A percentile compares a stretch with the other conserved stretches of the same genome.
These are phyloP conservation scores for Pilatotrama ljubarskyi DNA, from an alignment of 768 basidiomycete species.

Conservation along the genomic window DNA sequence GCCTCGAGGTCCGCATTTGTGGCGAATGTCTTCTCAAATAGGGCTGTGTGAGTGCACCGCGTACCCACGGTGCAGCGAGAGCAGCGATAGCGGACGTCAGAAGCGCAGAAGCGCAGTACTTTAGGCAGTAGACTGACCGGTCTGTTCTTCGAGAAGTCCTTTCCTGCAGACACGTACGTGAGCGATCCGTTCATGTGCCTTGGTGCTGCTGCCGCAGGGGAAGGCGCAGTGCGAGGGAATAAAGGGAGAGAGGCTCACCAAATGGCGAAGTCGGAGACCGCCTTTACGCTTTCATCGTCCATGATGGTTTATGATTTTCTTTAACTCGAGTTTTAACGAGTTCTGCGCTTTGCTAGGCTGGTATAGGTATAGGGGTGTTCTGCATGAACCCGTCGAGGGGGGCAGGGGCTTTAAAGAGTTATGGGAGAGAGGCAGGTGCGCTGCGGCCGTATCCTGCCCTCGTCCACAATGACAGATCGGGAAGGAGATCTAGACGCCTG, in stretches of 20 bases:
- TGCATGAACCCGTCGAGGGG: constrained; percentile 7
- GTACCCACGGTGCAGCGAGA: neutral
- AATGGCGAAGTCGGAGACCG: constrained; percentile 15
- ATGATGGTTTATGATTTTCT: constrained; percentile 6
- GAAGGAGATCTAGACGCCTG: constrained; percentile 7
- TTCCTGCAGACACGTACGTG: constrained; percentile 28
- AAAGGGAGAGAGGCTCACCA: constrained; percentile 19
- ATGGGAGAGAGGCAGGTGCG: neutral
- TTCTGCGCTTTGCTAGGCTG: neutral
- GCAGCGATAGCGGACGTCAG: neutral
- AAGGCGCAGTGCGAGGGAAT: neutral
- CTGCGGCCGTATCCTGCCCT: constrained; percentile 10
- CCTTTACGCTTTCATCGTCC: constrained; percentile 20
- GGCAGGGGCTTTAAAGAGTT: constrained; percentile 5
- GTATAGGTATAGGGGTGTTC: constrained; percentile 1
- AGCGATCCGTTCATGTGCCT: neutral
- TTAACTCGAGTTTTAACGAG: neutral
- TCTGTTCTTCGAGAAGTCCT: constrained; percentile 36
- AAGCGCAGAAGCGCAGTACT: neutral
- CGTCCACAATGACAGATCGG: constrained; percentile 16
- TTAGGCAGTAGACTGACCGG: constrained; percentile 25
- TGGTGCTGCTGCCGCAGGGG: constrained; percentile 1
- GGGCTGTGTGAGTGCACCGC: constrained; percentile 20
- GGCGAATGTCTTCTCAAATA: constrained; percentile 35
- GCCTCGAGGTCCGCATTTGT: constrained; percentile 34